These are phyloP conservation scores for Holtermannia corniformis DNA, from an alignment of 768 basidiomycete genomes.

Conservation along the genomic window DNA sequence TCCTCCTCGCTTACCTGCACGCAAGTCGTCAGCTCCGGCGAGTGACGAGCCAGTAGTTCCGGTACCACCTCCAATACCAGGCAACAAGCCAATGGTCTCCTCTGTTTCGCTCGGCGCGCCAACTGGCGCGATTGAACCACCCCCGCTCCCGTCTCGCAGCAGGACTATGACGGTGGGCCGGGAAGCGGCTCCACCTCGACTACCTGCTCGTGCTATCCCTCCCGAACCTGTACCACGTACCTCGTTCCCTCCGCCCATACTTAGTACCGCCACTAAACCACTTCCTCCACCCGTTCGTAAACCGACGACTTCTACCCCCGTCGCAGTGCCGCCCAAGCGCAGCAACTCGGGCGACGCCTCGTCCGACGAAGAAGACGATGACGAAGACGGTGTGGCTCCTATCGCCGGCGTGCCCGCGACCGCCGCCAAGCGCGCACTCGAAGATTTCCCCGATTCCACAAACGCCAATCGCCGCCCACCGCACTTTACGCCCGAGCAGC, in stretches of 20 bases:
- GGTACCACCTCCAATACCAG: constrained; percentile 11
- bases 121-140: not conserved
- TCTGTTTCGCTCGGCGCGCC: not conserved
- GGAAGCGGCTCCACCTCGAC: constrained; percentile 10
- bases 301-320: constrained; percentile 1
- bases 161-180: constrained; percentile 1
- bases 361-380: constrained; percentile 35
- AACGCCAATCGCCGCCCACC: constrained; percentile 44
- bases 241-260: constrained; percentile 1
- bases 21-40: constrained; percentile 6
- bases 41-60: not conserved
- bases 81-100: constrained; percentile 6
- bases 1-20: constrained; percentile 11
- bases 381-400: constrained; percentile 14
- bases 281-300: constrained; percentile 30
- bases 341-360: constrained; percentile 13
- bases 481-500: constrained; percentile 33
- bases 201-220: constrained; percentile 11
- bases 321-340: constrained; percentile 12
- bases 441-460: constrained; percentile 45
- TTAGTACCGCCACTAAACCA: constrained; percentile 5
- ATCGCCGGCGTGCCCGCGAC: constrained; percentile 8
- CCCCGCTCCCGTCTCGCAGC: constrained; percentile 6
- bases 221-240: not conserved
- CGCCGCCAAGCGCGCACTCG: constrained; percentile 25